phyloP scores from a whole-genome alignment of 169 alveolate species.

The Eimeria zaria region DNA sequence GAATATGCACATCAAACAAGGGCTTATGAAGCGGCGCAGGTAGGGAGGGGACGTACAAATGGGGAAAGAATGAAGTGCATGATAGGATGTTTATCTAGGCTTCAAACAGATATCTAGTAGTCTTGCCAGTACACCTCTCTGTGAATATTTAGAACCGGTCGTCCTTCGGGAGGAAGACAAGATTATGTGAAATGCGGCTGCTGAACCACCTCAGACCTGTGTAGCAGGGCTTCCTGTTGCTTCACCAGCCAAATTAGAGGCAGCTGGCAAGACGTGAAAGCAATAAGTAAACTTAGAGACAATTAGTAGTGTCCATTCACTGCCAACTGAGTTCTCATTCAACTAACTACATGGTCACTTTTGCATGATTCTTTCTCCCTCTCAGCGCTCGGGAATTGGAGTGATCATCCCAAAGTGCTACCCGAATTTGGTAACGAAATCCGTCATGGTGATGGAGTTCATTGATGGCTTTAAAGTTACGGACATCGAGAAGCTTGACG shows the following conservation, averaged over 20 bases:
- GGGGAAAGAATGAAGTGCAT: neutral
- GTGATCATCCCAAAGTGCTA: conserved; percentile 91
- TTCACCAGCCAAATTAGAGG: neutral
- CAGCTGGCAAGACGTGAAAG: neutral
- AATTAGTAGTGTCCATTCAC: neutral
- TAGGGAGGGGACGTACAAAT: neutral
- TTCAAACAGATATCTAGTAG: neutral
- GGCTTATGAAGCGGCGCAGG: conserved; percentile 90
- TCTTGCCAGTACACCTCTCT: neutral
- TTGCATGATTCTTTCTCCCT: neutral
- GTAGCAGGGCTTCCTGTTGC: neutral
- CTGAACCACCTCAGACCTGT: neutral
- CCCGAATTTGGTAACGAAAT: conserved; percentile 90
- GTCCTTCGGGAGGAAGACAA: neutral
- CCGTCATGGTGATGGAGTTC: conserved; percentile 95
- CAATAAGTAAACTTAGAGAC: too few species aligned
- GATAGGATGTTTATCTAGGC: neutral
- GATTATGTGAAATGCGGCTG: neutral
- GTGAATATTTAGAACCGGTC: neutral
- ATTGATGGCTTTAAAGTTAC: conserved; percentile 94
- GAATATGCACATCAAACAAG: conserved; percentile 91
- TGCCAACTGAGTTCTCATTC: neutral
- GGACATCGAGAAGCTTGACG: conserved; percentile 88
- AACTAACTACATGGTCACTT: neutral
- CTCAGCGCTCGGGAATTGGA: conserved; percentile 90